phyloP scores from a whole-genome alignment of 345 rosid genomes.

The Chamaenerion angustifolium region DNA sequence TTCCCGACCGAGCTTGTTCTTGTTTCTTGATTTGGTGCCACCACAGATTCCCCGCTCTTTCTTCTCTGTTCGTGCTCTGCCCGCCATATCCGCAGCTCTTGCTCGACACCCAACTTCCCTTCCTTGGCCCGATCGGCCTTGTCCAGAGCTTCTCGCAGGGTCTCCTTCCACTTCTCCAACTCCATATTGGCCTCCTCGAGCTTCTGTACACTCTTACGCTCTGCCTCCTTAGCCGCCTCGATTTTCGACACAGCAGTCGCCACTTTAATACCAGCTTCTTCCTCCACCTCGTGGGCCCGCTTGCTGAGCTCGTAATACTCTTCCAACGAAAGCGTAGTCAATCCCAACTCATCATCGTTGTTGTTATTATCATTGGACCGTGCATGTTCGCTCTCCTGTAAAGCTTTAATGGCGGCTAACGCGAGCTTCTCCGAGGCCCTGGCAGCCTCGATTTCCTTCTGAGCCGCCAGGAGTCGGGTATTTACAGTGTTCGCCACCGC shows the following conservation, averaged over 20 bases:
- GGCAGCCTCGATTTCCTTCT: slow-evolving; percentile 77
- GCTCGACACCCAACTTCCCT: slow-evolving; percentile 72
- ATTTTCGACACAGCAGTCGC: slow-evolving; percentile 57
- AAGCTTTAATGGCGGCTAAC: slow-evolving; percentile 68
- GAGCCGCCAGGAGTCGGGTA: slow-evolving; percentile 61
- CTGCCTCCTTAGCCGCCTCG: slow-evolving; percentile 61
- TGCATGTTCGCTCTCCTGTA: slow-evolving; percentile 69
- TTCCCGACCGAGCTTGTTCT: no score
- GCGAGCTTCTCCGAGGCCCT: slow-evolving; percentile 83
- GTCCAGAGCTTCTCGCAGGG: slow-evolving; percentile 42
- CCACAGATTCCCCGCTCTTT: no score
- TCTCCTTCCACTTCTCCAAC: slow-evolving; percentile 42
- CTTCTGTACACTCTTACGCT: slow-evolving; percentile 34
- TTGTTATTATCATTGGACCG: slow-evolving; percentile 20
- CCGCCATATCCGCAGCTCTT: slow-evolving; percentile 81
- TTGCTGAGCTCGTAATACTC: slow-evolving; percentile 87
- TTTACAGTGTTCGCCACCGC: slow-evolving; percentile 59
- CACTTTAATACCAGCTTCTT: slow-evolving; percentile 53
- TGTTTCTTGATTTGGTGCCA: no score
- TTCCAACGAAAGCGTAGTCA: slow-evolving; percentile 51
- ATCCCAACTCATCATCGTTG: slow-evolving; percentile 33
- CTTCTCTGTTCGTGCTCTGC: slow-evolving; percentile 44
- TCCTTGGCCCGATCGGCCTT: slow-evolving; percentile 85
- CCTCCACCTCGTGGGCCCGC: slow-evolving; percentile 68
- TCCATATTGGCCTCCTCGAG: slow-evolving; percentile 56